A percentile compares a stretch with the other conserved stretches of the same genome.
phyloP scores from a whole-genome alignment of 1,284 basidiomycete genomes.

The Puccinia coronata region DNA sequence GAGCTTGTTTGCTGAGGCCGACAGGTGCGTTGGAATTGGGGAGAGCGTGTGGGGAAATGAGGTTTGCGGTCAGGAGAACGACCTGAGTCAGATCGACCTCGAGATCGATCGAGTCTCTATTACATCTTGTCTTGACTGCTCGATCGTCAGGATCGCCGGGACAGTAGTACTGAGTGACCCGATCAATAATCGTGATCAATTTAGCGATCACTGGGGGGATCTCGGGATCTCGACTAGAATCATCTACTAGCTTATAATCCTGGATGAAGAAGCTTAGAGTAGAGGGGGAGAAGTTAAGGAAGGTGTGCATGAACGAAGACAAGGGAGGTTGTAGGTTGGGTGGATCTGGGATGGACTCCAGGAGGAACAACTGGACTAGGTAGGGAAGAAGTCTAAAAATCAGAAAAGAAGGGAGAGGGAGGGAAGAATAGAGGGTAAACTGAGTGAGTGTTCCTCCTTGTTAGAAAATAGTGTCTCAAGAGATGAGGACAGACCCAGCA shows the following conservation, averaged over 20 bases:
- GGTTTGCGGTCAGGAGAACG: conserved; percentile 30
- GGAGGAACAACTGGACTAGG: conserved; percentile 30
- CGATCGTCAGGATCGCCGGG: conserved; percentile 34
- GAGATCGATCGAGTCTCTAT: conserved; percentile 24
- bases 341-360: conserved; percentile 10
- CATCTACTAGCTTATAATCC: not conserved
- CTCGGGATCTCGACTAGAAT: not conserved
- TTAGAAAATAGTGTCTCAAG: not conserved
- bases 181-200: conserved; percentile 17
- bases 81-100: conserved; percentile 41
- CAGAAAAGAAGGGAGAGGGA: not conserved
- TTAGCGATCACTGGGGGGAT: conserved; percentile 37
- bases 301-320: conserved; percentile 31
- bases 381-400: conserved; percentile 33
- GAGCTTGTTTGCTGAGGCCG: conserved; percentile 7
- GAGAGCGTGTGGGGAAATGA: conserved; percentile 15
- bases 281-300: conserved; percentile 43
- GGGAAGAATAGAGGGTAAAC: not conserved
- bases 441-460: not conserved
- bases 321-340: conserved; percentile 36
- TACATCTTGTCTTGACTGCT: conserved; percentile 15
- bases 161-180: conserved; percentile 35
- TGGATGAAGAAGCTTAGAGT: not conserved
- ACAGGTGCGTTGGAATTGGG: not conserved
- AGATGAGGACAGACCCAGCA: conserved; percentile 25